Evolutionary conservation across 495 filamentous ascomycete genomes (phyloP).

Genomic region (Aspergillus asperescens): DNA sequence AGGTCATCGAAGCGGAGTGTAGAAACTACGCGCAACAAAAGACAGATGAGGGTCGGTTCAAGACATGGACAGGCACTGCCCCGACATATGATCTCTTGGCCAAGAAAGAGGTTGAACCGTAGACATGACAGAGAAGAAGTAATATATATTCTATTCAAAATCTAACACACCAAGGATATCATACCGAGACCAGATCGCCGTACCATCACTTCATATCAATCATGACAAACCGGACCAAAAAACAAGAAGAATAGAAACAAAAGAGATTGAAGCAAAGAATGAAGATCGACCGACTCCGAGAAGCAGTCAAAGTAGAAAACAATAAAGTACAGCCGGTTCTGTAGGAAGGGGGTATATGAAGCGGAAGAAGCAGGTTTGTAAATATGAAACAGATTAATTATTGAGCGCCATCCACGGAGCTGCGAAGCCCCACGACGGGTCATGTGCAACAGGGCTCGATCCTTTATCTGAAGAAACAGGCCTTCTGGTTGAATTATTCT

Average conservation of each 20-base stretch:
- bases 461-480: constrained; percentile 8
- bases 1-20: background rate
- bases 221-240: constrained; percentile 1
- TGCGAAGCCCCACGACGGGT: constrained; percentile 16
- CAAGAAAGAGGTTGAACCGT: background rate
- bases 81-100: background rate
- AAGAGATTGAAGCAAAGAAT: background rate
- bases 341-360: constrained; percentile 1
- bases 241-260: background rate
- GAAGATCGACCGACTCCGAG: background rate
- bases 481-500: background rate
- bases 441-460: constrained; percentile 9
- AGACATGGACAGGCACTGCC: background rate
- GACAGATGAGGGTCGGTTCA: background rate
- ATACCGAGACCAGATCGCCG: constrained; percentile 2
- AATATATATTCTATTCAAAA: background rate
- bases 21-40: background rate
- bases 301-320: background rate
- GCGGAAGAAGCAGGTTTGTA: background rate
- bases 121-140: background rate
- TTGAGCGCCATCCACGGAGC: constrained; percentile 1
- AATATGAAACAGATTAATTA: background rate
- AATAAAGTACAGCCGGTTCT: constrained; percentile 4
- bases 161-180: constrained; percentile 4
- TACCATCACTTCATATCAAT: constrained; percentile 9